These are phyloP conservation scores for Acorus gramineus DNA, from an alignment of 106 monocot species.

Conservation along the genomic window DNA sequence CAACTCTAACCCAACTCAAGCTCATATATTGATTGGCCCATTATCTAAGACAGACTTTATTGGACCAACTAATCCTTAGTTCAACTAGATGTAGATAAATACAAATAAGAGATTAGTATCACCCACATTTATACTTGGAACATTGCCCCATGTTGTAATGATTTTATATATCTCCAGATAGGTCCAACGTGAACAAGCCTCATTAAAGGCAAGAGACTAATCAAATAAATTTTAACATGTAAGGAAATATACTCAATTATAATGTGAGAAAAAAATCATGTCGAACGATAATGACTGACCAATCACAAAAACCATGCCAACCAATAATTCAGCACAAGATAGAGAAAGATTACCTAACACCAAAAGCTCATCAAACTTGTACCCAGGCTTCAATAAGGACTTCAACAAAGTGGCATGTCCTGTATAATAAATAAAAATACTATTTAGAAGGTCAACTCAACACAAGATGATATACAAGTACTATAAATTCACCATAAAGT, in stretches of 20 bases:
- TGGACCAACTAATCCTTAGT: no score
- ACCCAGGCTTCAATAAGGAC: constrained; percentile 68
- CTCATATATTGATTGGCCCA: no score
- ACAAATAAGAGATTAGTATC: no score
- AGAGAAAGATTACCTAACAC: constrained; percentile 56
- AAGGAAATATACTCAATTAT: neutral
- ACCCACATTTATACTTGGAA: no score
- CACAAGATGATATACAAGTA: neutral
- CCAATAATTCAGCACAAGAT: neutral
- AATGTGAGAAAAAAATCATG: no score
- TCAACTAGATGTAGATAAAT: no score
- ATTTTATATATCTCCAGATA: no score
- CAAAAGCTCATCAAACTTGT: constrained; percentile 72
- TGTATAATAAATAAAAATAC: constrained; percentile 14
- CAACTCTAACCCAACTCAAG: no score
- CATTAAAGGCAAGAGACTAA: neutral
- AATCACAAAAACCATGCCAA: neutral
- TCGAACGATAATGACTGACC: neutral
- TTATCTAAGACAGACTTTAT: no score
- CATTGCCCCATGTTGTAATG: no score
- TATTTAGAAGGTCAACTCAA: neutral
- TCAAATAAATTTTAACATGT: neutral
- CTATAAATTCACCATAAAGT: neutral
- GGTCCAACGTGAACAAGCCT: no score
- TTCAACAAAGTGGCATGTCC: constrained; percentile 57